These are phyloP conservation scores for Gossypium davidsonii DNA, from an alignment of 441 rosid species.

Conservation along the genomic window DNA sequence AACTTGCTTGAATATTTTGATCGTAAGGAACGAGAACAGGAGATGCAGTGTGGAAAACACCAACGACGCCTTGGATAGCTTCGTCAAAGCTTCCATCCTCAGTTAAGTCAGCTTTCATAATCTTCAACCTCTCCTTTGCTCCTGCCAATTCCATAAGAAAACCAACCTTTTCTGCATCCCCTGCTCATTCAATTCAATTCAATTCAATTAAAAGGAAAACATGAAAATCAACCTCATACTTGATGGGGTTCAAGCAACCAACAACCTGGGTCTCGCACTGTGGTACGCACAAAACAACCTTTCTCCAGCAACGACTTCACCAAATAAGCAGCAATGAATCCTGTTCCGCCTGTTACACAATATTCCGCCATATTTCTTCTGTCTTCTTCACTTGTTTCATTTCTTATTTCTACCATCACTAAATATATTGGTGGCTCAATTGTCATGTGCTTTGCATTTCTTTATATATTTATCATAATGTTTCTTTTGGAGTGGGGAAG, in stretches of 20 bases:
- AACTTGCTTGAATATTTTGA: conserved; percentile 42
- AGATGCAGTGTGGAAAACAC: conserved; percentile 87
- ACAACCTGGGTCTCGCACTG: conserved; percentile 67
- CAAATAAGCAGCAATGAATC: conserved; percentile 66
- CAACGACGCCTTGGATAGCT: conserved; percentile 61
- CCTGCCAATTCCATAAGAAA: conserved; percentile 52
- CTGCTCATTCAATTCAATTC: conserved; percentile 17
- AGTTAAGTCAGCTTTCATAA: conserved; percentile 62
- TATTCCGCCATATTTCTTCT: conserved; percentile 48
- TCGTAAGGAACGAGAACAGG: conserved; percentile 63
- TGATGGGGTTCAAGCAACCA: background rate
- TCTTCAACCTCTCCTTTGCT: conserved; percentile 69
- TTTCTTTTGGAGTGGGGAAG: background rate
- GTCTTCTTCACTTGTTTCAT: background rate
- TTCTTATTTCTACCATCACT: background rate
- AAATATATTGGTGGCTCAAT: background rate
- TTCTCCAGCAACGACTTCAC: conserved; percentile 48
- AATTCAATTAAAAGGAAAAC: background rate
- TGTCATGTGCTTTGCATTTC: background rate
- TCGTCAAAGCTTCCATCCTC: conserved; percentile 71
- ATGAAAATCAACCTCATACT: background rate
- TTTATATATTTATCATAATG: background rate
- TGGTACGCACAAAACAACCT: conserved; percentile 57
- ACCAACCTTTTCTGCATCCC: conserved; percentile 46
- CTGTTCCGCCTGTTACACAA: conserved; percentile 80